Percentiles rank a stretch among this genome's conserved stretches.
Conservation (phyloP, 495 filamentous ascomycete species). For the Barbatosphaeria neglecta region DNA sequence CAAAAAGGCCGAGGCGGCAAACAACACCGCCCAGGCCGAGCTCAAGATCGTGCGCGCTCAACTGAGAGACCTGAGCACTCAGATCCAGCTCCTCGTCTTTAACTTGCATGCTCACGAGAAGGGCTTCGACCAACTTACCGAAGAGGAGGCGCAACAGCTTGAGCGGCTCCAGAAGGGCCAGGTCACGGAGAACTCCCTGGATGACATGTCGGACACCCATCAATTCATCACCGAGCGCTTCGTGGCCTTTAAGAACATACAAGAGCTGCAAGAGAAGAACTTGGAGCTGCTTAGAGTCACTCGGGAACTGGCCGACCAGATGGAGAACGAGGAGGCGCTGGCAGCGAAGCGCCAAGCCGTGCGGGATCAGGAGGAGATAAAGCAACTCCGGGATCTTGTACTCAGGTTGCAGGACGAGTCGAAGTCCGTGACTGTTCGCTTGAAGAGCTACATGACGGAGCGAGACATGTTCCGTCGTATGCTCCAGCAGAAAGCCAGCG, state of each 20-base stretch:
- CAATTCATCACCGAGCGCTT: slow-evolving; percentile 77
- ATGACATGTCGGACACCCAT: slow-evolving; percentile 67
- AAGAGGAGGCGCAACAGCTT: slow-evolving; percentile 51
- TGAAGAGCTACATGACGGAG: slow-evolving; percentile 88
- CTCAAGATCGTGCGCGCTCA: slow-evolving; percentile 71
- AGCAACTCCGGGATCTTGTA: slow-evolving; percentile 55
- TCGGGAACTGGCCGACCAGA: slow-evolving; percentile 70
- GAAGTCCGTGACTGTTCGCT: slow-evolving; percentile 60
- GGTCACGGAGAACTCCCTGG: slow-evolving; percentile 46
- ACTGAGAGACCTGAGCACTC: slow-evolving; percentile 79
- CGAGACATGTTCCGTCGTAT: slow-evolving; percentile 95
- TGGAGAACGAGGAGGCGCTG: slow-evolving; percentile 81
- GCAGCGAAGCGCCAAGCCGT: slow-evolving; percentile 56
- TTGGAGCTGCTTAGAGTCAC: slow-evolving; percentile 67
- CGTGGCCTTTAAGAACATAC: slow-evolving; percentile 69
- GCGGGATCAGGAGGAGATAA: slow-evolving; percentile 60
- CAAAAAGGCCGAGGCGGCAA: slow-evolving; percentile 61
- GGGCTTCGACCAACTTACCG: slow-evolving; percentile 59
- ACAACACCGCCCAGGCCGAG: slow-evolving; percentile 59
- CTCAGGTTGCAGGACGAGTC: slow-evolving; percentile 55
- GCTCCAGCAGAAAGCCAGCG: slow-evolving; percentile 56
- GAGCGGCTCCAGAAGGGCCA: slow-evolving; percentile 61
- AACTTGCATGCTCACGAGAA: slow-evolving; percentile 70
- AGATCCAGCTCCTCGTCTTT: slow-evolving; percentile 78
- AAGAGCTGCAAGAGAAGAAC: slow-evolving; percentile 83